Conservation (phyloP, 2,329 filamentous ascomycete species). For the Penicillium capsulatum region DNA sequence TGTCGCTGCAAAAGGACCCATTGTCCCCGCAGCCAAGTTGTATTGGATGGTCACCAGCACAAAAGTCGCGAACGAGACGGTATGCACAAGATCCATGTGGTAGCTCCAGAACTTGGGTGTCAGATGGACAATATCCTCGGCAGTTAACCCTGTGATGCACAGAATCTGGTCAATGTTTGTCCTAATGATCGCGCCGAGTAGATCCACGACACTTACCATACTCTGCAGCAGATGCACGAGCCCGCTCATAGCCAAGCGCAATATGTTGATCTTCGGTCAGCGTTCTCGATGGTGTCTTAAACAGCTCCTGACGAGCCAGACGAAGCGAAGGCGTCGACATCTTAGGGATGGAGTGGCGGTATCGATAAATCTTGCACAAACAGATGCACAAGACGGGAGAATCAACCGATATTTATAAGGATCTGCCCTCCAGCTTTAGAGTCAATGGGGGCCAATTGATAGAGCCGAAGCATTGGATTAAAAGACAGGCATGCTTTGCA, state of each 20-base stretch:
- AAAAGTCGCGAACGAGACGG: background rate
- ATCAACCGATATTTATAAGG: background rate
- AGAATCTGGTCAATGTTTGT: background rate
- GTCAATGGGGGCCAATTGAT: too few relatives aligned
- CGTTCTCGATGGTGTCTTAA: background rate
- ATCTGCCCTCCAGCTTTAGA: too few relatives aligned
- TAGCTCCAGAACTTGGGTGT: background rate
- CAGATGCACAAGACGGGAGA: too few relatives aligned
- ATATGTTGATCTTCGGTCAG: background rate
- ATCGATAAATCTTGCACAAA: background rate
- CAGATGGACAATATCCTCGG: background rate
- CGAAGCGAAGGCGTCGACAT: background rate
- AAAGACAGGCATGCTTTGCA: too few relatives aligned
- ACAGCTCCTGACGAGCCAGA: background rate
- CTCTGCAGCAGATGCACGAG: background rate
- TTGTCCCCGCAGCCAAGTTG: slow-evolving; percentile 6
- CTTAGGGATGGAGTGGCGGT: background rate
- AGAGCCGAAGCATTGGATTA: too few relatives aligned
- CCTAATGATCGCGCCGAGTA: too few relatives aligned
- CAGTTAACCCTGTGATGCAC: background rate
- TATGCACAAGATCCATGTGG: background rate
- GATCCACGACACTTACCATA: too few relatives aligned
- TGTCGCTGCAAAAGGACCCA: slow-evolving; percentile 2
- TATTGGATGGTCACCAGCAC: slow-evolving; percentile 3
- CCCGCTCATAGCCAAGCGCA: background rate